Base-by-base conservation (phyloP, 441 rosid genomes). In the Pelargonium citronellum region DNA sequence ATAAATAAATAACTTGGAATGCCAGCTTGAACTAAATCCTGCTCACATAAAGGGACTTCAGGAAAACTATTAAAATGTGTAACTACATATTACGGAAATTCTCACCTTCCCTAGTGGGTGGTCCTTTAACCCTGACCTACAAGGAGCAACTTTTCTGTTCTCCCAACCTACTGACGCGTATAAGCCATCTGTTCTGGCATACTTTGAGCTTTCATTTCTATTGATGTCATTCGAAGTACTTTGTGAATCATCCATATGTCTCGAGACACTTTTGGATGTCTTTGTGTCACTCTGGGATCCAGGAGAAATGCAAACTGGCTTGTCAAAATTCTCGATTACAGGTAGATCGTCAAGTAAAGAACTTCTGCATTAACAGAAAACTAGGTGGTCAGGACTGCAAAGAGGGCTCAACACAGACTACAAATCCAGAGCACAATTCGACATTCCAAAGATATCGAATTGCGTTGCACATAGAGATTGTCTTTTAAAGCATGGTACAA, bases 291-390 rank as follows among this genome's bases (percentile, higher is more conserved):
- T n/a, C 57, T 51, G 57, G 57, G 57, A 51, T 51, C 16, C 5
- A 15, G 57, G 57, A 51, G 57, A 51, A 51, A 51, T n/a, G 17
- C 57, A 51, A 51, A 51, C 57, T 51, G 57, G n/a, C 15, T 51
- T 51, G 16, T 51, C 19, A 15, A 51, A 51, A 15, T 15, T 51
- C 15, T 51, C 57, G 17, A 12, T n/a, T 51, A 13, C 57, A 51
- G 57, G 57, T 51, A 51, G 57, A 51, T 51, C 57, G 7, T 51
- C 16, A 51, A 51, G 57, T 51, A 51, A 51, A n/a, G 57, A 51
- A n/a, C 57, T 51, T 15, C 57, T 51, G 57, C 57, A 51, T 51
- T 15, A 51, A 51, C 17, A 51, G 19, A 51, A 51, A n/a, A 51
- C 57, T 51, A 51, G 57, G 19, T 12, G 6, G 57, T 51, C 57